Base-by-base conservation (phyloP, 257 asterid genomes). In the Mitragyna speciosa region DNA sequence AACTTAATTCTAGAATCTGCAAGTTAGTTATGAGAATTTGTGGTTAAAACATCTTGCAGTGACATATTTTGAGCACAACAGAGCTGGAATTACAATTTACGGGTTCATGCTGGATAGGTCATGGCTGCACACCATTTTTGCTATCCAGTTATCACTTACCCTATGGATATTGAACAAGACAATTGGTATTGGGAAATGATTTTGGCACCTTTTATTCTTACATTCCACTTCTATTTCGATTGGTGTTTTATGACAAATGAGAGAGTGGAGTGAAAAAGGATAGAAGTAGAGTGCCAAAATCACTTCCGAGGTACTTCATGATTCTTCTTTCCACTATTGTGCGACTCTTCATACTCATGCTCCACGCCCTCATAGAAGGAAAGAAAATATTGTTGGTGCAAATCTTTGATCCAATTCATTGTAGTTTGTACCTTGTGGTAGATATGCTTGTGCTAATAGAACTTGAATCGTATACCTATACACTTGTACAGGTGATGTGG, bases 101-200 rank as follows among this genome's bases (percentile, higher is more conserved):
- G 99, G 99, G 39, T 95, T 95, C 61, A 91, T 93, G 95, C 89
- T 95, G 86, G 99, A 95, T 68, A 77, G 99, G 80, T 82, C 94
- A 6, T 88, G 89, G 93, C 90, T 95, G 7, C 99, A 90, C 26
- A 89, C 95, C 0, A 89, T 95, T 65, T 78, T 90, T 30, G 97
- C 91, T 7, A 89, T 95, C 73, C 93, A 95, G 68, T 85, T 95
- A 39, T 88, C 99, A 0, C 92, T 95, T 76, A 92, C 92, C 5
- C 86, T 95, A n/a, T 95, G 99, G 99, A 90, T 92, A 83, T 83
- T 95, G 85, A 92, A 93, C 84, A 92, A 89, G 89, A 95, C 99
- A 0, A 89, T 92, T 79, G 93, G 93, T 39, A 91, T 92, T 80
- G 63, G 63, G 63, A 20, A 54, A 54, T 54, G 20, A 19, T 22